Evolutionary conservation across 78 protist genomes (phyloP), one percentile per base, ranked within the genome.

Genomic region (Isochrysis galbana): DNA sequence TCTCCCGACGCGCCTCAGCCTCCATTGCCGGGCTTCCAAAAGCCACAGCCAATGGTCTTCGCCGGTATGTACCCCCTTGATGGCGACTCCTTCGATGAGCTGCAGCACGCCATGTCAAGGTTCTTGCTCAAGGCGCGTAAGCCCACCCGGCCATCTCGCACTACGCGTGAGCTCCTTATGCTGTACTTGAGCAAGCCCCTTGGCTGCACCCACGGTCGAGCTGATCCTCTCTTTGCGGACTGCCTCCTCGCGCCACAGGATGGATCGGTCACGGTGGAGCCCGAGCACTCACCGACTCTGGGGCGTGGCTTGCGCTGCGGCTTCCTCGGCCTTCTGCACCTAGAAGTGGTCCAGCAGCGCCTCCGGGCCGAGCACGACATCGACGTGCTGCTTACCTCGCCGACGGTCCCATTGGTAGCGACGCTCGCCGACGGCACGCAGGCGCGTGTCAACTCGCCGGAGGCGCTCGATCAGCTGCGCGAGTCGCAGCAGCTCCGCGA

Each of bases 321-420:
- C 7, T 98, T 98, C 94, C 95, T 97, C 21, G 99, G 99, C 10
- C 78, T 97, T 61, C 95, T 98, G 51, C 99, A 98, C 93, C 96
- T 98, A 98, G 98, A 97, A 34, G 98, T 47, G 4, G 91, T 54
- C 61, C 48, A 39, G 46, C 23, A 36, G 78, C 74, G 70, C 51
- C 47, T 39, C 7, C 22, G 2, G 80, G 42, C 11, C n/a, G 91
- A 54, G 80, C 29, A 54, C 91, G 72, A 34, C 39, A 1, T 89
- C 34, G 90, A 92, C 5, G 95, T 96, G 69, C 86, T 98, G 44
- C 94, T 94, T 21, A 97, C 99, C 17, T 61, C 95, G n/a, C 99
- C 99, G 17, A 95, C 96, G 14, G 99, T 98, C 17, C 94, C 96
- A 14, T 96, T 93, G 95, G 29, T 39, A 42, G 95, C 42, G 14